Evolutionary conservation across 2,329 filamentous ascomycete species (phyloP), one percentile per base, ranked within the genome.

Genomic region (Rugonectria rugulosa): DNA sequence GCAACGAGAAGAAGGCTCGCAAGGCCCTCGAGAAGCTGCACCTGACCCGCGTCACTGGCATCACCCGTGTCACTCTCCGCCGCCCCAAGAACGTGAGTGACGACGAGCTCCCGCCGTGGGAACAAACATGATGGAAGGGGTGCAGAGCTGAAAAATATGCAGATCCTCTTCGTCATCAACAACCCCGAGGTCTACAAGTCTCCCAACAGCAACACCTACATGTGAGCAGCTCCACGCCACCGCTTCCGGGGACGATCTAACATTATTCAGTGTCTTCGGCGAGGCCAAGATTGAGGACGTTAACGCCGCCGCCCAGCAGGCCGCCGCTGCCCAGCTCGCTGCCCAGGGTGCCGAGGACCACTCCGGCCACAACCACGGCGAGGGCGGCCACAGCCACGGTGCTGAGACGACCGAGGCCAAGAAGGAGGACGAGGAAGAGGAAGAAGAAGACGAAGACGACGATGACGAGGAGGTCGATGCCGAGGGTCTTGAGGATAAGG

Each of bases 281-380:
- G 96, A 99, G 86, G 95, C 96, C 75, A 99, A 99, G 91, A 98
- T 99, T 67, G 95, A 99, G 87, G 96, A 99, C 80, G 86, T 98
- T 73, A 99, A 98, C 89, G 96, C 95, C 71, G 91, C 94, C 76
- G 94, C 94, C 72, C 95, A 98, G 84, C 91, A 94, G 72, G 92
- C 91, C 68, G 95, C 95, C 70, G 94, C 94, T 70, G 91, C 96
- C 81, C 93, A 97, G 82, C 91, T 99, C 70, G 92, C 92, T 70
- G 88, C 88, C 71, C 84, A 84, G 60, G 81, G 81, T 68, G 79
- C 80, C 63, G 81, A 81, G 60, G 84, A 90, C 73, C 88, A 89
- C 79, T 81, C 87, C 65, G 85, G 85, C 65, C 87, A 92, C 80
- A 84, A 87, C 77, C 87, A 91, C 79, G 87, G 84, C 71, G 84